Base-by-base conservation (phyloP, 495 filamentous ascomycete genomes). In the Penicillium paradoxum region DNA sequence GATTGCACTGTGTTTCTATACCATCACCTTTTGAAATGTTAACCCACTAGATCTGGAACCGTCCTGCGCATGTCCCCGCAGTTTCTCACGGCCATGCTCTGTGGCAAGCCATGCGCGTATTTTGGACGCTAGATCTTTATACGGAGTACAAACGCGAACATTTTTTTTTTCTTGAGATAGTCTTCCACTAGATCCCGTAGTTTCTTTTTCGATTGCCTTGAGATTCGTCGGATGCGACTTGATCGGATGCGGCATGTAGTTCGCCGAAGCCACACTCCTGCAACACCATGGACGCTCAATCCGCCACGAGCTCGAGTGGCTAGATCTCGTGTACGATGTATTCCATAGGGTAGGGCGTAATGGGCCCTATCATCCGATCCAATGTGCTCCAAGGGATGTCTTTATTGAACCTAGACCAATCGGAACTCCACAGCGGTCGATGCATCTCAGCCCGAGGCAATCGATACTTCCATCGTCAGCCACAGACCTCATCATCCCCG, bases 1-100 rank as follows among this genome's bases (percentile, higher is more conserved):
- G 32, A 53, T 42, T 59, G 30, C 47, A 45, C 34, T 59, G 49
- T 49, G 51, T 63, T 63, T 63, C 49, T 65, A 65, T 65, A 65
- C 60, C 59, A 63, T 54, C 53, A 24, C 46, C 22, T 42, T 37
- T 48, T 51, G 47, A 60, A 41, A 48, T 56, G 51, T 59, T 58
- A 33, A 55, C 41, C 48, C 36, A 38, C 51, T 58, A 56, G 49
- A 58, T 32, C 34, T 50, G 49, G 44, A 27, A 50, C 33, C 33
- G 45, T 33, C 29, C 24, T 49, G 46, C 34, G 22, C 33, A 19
- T 38, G 25, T 53, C 48, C 53, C 49, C 29, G 15, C 15, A 18
- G 25, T 56, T 29, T 48, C 25, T 36, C 25, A 53, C 48, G 46
- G 48, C 24, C 30, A 32, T 53, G 29, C 32, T 42, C 27, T 25